Evolutionary conservation across 139 green algal species (phyloP).

Genomic region (Diplosphaera chodatii): DNA sequence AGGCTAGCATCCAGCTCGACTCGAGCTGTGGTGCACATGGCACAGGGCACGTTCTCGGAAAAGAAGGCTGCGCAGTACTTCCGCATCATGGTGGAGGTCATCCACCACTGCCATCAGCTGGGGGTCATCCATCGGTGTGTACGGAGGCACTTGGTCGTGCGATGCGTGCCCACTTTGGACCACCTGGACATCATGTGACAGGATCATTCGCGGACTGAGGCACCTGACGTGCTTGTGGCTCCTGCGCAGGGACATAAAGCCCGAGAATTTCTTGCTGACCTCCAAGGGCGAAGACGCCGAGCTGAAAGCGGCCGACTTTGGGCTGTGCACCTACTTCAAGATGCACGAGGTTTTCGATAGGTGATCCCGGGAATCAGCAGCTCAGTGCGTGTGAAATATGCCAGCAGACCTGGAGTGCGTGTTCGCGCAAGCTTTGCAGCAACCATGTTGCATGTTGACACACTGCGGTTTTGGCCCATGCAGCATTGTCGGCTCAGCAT

Average conservation of each 20-base stretch:
- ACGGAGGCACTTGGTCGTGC: neutral
- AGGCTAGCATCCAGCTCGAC: no score
- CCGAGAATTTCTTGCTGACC: constrained; percentile 78
- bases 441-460: no score
- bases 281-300: constrained; percentile 26
- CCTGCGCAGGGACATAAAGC: constrained; percentile 53
- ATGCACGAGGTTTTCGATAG: constrained; percentile 16
- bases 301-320: constrained; percentile 71
- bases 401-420: no score
- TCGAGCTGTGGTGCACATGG: neutral
- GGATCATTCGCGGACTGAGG: no score
- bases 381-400: no score
- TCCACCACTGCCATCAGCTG: constrained; percentile 56
- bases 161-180: no score
- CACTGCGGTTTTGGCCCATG: no score
- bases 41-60: constrained; percentile 52
- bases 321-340: constrained; percentile 58
- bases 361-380: no score
- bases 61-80: constrained; percentile 49
- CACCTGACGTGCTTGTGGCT: no score
- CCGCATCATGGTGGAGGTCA: constrained; percentile 56
- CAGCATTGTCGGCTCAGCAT: constrained; percentile 56
- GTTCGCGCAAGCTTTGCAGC: no score
- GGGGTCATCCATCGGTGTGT: constrained; percentile 51
- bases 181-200: no score